Evolutionary conservation across 306 rosid genomes (phyloP), one percentile per base, ranked within the genome.

Genomic region (Betula pendula): DNA sequence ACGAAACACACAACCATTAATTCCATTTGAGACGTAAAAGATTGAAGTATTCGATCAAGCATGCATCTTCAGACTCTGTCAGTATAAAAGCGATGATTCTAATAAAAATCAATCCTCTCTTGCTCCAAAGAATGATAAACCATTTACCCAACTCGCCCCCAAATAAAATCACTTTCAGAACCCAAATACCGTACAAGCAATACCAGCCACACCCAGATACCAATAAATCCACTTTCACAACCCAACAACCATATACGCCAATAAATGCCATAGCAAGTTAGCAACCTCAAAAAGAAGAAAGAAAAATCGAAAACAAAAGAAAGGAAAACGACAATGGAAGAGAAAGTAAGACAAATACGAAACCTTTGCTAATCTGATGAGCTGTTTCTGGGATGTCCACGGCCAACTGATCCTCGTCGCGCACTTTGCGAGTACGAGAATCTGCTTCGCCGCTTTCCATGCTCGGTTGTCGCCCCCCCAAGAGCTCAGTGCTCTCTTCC

Each of bases 291-390:
- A 43, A 8, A 19, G n/a, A 13, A 15, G 10, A 1, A 25, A 49
- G 2, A 6, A 45, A 43, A 62, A 22, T 9, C 0, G 56, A 12
- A 50, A 24, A 49, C 25, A 7, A 2, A 25, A 9, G 60, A 16
- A 44, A 62, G 8, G 27, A 16, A 49, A 49, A 49, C 19, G n/a
- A 49, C 53, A 59, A 59, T 25, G 40, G 27, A 53, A 12, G 17
- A 65, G 19, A 25, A 22, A 68, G 8, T 5, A 68, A 42, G 42
- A 40, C 9, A 80, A 48, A 45, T 15, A 73, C 27, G n/a, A 20
- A 19, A n/a, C 63, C 50, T 15, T 55, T 71, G 89, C 98, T 90
- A 79, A 94, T 90, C 80, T 92, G 97, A 80, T 94, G 98, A 9
- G 94, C 93, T 1, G 96, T 92, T n/a, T 88, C 86, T 16, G 97